These are phyloP conservation scores for Penicillium soppii DNA, from an alignment of 495 filamentous ascomycete genomes.

Conservation along the genomic window DNA sequence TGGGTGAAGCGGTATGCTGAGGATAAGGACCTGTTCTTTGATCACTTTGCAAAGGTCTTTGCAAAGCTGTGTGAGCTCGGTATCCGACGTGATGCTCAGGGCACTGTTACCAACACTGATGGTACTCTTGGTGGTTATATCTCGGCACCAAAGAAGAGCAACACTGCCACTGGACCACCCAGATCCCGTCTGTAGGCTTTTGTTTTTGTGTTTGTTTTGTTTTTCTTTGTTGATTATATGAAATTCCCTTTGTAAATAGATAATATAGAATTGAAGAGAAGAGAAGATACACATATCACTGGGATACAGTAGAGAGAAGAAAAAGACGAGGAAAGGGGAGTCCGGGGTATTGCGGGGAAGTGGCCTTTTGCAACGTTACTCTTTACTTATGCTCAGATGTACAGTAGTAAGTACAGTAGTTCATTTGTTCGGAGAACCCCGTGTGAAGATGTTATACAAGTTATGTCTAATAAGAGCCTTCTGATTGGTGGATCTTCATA, in stretches of 20 bases:
- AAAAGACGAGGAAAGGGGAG: slow-evolving; percentile 4
- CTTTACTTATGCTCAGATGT: no score
- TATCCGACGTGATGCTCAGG: slow-evolving; percentile 52
- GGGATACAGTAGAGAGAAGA: slow-evolving; percentile 1
- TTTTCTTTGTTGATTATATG: slow-evolving; percentile 15
- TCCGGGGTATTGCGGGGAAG: slow-evolving; percentile 27
- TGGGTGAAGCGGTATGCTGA: slow-evolving; percentile 60
- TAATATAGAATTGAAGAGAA: slow-evolving; percentile 27
- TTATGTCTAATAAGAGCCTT: slow-evolving; percentile 10
- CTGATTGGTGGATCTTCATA: slow-evolving; percentile 13
- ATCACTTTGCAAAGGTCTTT: slow-evolving; percentile 58
- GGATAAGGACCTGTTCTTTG: slow-evolving; percentile 62
- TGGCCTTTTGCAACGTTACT: no score
- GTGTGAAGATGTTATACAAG: neutral
- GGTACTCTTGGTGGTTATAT: slow-evolving; percentile 54
- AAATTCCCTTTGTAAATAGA: slow-evolving; percentile 31
- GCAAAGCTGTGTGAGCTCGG: slow-evolving; percentile 63
- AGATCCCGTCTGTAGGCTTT: slow-evolving; percentile 31
- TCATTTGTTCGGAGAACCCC: neutral
- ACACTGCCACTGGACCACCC: slow-evolving; percentile 39
- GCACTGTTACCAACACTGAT: slow-evolving; percentile 50
- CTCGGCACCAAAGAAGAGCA: slow-evolving; percentile 60
- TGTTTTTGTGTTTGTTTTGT: slow-evolving; percentile 7
- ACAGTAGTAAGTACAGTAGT: slow-evolving; percentile 11
- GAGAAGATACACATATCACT: neutral